Conservation (phyloP, 768 basidiomycete species). For the Tricholoma terreum region DNA sequence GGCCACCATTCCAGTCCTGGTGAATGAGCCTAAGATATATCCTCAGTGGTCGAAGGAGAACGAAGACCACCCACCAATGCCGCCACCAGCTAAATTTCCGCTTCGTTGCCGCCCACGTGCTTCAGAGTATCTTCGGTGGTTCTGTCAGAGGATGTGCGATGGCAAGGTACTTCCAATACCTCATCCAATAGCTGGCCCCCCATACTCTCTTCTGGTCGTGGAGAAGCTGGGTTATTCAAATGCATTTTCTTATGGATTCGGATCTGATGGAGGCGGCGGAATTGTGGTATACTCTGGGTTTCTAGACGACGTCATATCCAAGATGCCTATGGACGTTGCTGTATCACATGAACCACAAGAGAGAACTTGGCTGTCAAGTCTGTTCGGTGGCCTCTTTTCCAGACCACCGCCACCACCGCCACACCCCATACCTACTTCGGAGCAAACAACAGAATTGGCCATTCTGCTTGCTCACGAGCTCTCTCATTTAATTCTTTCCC, state of each 20-base stretch:
- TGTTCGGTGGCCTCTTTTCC: conserved; percentile 47
- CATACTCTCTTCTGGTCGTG: conserved; percentile 87
- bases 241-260: conserved; percentile 96
- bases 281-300: conserved; percentile 95
- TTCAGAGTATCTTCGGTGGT: conserved; percentile 62
- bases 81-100: conserved; percentile 81
- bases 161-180: conserved; percentile 40
- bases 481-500: conserved; percentile 84
- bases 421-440: conserved; percentile 61
- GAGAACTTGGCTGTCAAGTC: conserved; percentile 43
- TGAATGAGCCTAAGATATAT: conserved; percentile 52
- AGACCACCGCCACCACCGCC: conserved; percentile 25
- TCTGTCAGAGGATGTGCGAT: conserved; percentile 49
- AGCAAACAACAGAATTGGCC: conserved; percentile 87
- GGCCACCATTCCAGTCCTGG: conserved; percentile 63
- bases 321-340: conserved; percentile 29
- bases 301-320: conserved; percentile 77
- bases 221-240: conserved; percentile 82
- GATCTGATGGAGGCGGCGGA: conserved; percentile 86
- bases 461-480: conserved; percentile 93
- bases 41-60: conserved; percentile 54
- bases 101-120: conserved; percentile 82
- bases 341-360: conserved; percentile 17
- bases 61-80: conserved; percentile 55
- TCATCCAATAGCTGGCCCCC: conserved; percentile 71